Percentiles rank a stretch among this genome's conserved stretches.
Conservation (phyloP, 2,329 filamentous ascomycete species). For the Nigrospora osmanthi region DNA sequence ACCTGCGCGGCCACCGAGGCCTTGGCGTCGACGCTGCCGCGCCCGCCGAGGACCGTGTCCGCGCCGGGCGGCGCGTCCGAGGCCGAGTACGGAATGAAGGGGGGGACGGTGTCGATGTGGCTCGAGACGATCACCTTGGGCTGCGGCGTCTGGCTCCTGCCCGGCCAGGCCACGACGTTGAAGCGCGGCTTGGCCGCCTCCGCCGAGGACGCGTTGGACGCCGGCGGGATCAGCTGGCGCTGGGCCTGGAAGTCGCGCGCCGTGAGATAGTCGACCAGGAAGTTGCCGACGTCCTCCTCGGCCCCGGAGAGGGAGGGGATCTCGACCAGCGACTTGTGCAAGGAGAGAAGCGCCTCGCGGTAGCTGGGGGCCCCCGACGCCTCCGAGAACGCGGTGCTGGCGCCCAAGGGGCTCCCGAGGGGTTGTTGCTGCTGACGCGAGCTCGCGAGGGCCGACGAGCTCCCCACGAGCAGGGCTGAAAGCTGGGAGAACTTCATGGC, state of each 20-base stretch:
- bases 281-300: constrained; percentile 61
- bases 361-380: constrained; percentile 15
- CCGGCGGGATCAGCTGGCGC: constrained; percentile 30
- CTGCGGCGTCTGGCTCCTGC: constrained; percentile 35
- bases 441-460: constrained; percentile 5
- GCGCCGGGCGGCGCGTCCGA: constrained; percentile 33
- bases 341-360: constrained; percentile 50
- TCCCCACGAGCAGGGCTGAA: constrained; percentile 4
- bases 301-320: constrained; percentile 64
- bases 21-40: constrained; percentile 69
- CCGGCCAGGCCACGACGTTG: constrained; percentile 68
- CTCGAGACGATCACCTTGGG: constrained; percentile 62
- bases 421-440: constrained; percentile 7
- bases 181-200: constrained; percentile 38
- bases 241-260: constrained; percentile 33
- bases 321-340: constrained; percentile 70
- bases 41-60: constrained; percentile 55
- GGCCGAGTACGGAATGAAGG: constrained; percentile 61
- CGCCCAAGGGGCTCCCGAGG: not conserved
- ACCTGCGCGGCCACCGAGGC: constrained; percentile 67
- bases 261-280: constrained; percentile 59
- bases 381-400: constrained; percentile 6
- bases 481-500: constrained; percentile 9
- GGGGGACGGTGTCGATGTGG: constrained; percentile 76
- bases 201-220: constrained; percentile 1